A percentile compares a stretch with the other conserved stretches of the same genome.
These are phyloP conservation scores for Osmanthus fragrans DNA, from an alignment of 257 asterid genomes.

Conservation along the genomic window DNA sequence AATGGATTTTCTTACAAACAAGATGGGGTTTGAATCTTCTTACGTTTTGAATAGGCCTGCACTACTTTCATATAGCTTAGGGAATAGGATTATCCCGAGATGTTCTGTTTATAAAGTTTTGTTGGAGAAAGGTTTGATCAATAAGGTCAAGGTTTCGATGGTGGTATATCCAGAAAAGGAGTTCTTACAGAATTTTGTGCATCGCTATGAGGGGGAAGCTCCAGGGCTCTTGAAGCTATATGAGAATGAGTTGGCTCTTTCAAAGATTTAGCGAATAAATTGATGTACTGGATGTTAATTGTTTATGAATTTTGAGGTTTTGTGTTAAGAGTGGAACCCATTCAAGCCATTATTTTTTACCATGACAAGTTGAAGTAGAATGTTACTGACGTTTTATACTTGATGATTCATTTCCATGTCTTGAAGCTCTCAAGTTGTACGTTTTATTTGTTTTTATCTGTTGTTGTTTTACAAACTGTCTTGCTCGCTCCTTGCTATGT, in stretches of 20 bases:
- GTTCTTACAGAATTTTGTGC: slow-evolving; percentile 21
- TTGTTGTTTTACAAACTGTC: background rate
- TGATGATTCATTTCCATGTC: background rate
- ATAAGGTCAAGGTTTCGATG: background rate
- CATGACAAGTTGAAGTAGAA: background rate
- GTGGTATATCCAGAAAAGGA: background rate
- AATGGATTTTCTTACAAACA: slow-evolving; percentile 23
- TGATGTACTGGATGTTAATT: background rate
- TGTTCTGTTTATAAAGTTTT: slow-evolving; percentile 25
- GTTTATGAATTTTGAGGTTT: no score
- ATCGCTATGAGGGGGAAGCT: background rate
- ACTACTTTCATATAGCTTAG: slow-evolving; percentile 9
- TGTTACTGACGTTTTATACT: background rate
- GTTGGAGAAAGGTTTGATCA: slow-evolving; percentile 20
- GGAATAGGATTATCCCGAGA: slow-evolving; percentile 21
- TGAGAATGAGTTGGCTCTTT: slow-evolving; percentile 4
- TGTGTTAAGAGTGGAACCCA: no score
- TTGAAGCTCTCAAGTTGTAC: background rate
- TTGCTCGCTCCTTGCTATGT: background rate
- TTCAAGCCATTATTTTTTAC: no score
- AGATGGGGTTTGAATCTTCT: slow-evolving; percentile 29
- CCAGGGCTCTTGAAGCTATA: slow-evolving; percentile 21
- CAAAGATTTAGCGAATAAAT: background rate
- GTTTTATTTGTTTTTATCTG: no score
- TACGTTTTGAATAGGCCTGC: slow-evolving; percentile 15